A percentile compares a stretch with the other conserved stretches of the same genome.
phyloP scores from a whole-genome alignment of 140 eudicot genomes.

The Ambrosia hybrid region DNA sequence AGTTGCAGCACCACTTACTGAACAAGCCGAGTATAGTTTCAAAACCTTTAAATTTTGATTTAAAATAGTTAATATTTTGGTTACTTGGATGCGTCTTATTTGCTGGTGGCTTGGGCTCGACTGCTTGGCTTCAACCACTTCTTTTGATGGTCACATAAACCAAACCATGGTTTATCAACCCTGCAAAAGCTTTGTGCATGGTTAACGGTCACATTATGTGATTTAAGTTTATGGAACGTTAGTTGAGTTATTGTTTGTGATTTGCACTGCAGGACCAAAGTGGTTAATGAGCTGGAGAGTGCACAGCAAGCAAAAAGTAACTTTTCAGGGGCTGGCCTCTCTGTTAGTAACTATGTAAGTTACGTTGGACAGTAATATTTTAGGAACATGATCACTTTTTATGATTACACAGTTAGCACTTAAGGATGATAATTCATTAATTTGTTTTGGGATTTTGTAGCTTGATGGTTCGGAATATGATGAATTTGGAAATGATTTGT shows the following conservation, averaged over 20 bases:
- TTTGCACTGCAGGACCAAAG: neutral
- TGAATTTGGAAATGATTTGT: slow-evolving; percentile 92
- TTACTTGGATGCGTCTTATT: slow-evolving; percentile 8
- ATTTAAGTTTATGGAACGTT: slow-evolving; percentile 2
- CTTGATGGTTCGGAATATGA: slow-evolving; percentile 84
- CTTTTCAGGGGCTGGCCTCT: slow-evolving; percentile 53
- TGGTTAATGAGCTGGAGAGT: no score
- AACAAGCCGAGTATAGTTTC: slow-evolving; percentile 72
- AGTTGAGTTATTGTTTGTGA: no score
- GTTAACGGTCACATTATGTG: slow-evolving; percentile 11
- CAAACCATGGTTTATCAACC: slow-evolving; percentile 25
- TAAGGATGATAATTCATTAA: neutral
- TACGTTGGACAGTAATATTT: slow-evolving; percentile 9
- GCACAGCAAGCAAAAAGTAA: neutral
- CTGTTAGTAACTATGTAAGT: slow-evolving; percentile 61
- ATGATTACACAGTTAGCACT: neutral
- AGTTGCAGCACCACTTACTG: slow-evolving; percentile 75
- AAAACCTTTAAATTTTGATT: slow-evolving; percentile 36
- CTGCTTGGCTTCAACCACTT: slow-evolving; percentile 30
- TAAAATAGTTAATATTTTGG: slow-evolving; percentile 12
- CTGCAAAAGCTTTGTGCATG: slow-evolving; percentile 23
- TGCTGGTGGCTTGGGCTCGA: slow-evolving; percentile 27
- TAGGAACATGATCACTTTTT: neutral
- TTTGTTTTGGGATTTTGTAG: slow-evolving; percentile 44
- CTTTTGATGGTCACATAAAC: slow-evolving; percentile 28